A percentile compares a stretch with the other conserved stretches of the same genome.
phyloP scores from a whole-genome alignment of 177 flowering plant species.

The Vitis hybrid region DNA sequence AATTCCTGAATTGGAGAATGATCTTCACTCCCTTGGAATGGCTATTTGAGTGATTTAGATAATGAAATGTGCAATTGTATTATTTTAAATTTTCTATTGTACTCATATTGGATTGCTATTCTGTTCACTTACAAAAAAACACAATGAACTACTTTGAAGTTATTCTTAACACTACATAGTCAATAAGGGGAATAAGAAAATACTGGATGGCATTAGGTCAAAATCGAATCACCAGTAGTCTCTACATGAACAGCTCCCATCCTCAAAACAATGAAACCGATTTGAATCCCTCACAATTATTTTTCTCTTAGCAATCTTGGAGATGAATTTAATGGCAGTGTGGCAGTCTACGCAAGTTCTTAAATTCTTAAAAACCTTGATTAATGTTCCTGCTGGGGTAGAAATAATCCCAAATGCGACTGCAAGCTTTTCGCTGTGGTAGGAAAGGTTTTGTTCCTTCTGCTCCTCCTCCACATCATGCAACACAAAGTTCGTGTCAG shows the following conservation, averaged over 20 bases:
- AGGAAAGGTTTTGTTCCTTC: conserved; percentile 53
- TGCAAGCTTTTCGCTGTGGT: conserved; percentile 73
- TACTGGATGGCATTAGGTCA: too few relatives aligned
- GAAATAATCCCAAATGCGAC: conserved; percentile 59
- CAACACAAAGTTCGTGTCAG: conserved; percentile 51
- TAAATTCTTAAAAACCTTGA: conserved; percentile 64
- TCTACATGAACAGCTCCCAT: conserved; percentile 58
- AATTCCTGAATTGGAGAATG: too few relatives aligned
- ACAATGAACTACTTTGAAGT: too few relatives aligned
- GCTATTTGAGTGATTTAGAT: too few relatives aligned
- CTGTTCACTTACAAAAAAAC: too few relatives aligned
- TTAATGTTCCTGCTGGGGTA: conserved; percentile 48
- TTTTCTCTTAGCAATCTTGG: conserved; percentile 49
- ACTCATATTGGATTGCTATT: too few relatives aligned
- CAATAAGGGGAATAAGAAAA: too few relatives aligned
- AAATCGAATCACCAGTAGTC: conserved; percentile 33
- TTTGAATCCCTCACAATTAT: conserved; percentile 57
- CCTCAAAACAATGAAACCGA: conserved; percentile 60
- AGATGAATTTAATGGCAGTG: conserved; percentile 51
- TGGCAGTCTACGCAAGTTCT: conserved; percentile 73
- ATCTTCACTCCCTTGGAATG: too few relatives aligned
- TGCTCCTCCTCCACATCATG: conserved; percentile 76
- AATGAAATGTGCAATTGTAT: too few relatives aligned
- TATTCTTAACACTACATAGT: too few relatives aligned
- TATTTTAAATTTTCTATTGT: too few relatives aligned